Percentiles rank a stretch among this genome's conserved stretches.
Conservation (phyloP, 495 filamentous ascomycete species). For the Penicillium arizonense region DNA sequence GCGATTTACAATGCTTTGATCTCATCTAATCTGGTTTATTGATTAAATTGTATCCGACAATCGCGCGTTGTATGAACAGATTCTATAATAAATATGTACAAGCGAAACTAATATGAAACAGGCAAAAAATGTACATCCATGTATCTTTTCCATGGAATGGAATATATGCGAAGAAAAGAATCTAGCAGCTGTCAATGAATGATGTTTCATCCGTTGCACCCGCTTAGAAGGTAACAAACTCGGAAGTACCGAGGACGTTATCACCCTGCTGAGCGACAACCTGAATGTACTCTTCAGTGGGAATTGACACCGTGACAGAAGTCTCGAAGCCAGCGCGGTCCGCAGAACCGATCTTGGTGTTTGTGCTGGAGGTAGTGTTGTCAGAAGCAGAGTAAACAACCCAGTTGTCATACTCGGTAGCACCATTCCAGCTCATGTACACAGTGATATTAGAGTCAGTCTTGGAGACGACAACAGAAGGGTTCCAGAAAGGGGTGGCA, state of each 20-base stretch:
- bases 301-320: slow-evolving; percentile 15
- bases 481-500: slow-evolving; percentile 36
- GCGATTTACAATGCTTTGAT: too few species aligned
- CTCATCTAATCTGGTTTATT: too few species aligned
- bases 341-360: slow-evolving; percentile 20
- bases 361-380: slow-evolving; percentile 14
- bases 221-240: slow-evolving; percentile 19
- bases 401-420: slow-evolving; percentile 42
- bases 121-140: too few species aligned
- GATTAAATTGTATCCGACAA: too few species aligned
- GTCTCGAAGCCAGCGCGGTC: slow-evolving; percentile 37
- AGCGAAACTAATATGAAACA: too few species aligned
- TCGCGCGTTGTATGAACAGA: too few species aligned
- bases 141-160: too few species aligned
- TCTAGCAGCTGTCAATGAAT: too few species aligned
- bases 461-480: slow-evolving; percentile 23
- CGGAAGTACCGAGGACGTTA: slow-evolving; percentile 26
- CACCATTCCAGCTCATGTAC: slow-evolving; percentile 44
- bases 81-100: too few species aligned
- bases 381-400: slow-evolving; percentile 27
- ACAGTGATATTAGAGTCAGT: slow-evolving; percentile 15
- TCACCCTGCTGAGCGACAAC: slow-evolving; percentile 31
- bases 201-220: too few species aligned
- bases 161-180: too few species aligned
- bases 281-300: slow-evolving; percentile 27